Conservation (phyloP, 768 basidiomycete genomes). For the Leccinum rimulosum region DNA sequence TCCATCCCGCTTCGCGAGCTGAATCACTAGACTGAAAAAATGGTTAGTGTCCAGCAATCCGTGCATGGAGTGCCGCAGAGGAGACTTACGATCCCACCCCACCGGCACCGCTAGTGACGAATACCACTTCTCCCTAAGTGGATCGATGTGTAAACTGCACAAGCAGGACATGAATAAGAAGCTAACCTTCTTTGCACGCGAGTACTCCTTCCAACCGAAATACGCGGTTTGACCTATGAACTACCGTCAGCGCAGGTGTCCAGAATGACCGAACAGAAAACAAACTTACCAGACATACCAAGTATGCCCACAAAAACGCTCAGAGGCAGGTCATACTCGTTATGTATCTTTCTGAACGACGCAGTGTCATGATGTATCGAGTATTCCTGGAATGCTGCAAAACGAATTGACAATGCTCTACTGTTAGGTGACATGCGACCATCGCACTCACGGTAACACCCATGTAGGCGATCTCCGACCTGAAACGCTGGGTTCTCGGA, state of each 20-base stretch:
- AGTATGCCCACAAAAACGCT: conserved; percentile 26
- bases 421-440: not conserved
- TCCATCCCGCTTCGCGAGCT: conserved; percentile 50
- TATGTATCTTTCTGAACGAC: conserved; percentile 17
- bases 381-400: conserved; percentile 28
- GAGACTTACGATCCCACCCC: conserved; percentile 59
- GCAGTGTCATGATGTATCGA: not conserved
- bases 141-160: not conserved
- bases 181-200: conserved; percentile 25
- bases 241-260: not conserved
- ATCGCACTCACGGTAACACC: conserved; percentile 28
- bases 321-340: conserved; percentile 31
- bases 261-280: conserved; percentile 5
- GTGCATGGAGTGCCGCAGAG: not conserved
- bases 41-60: not conserved
- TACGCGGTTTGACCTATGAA: conserved; percentile 22
- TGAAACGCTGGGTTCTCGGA: conserved; percentile 14
- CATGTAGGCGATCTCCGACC: conserved; percentile 15
- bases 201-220: conserved; percentile 16
- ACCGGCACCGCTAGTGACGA: conserved; percentile 43
- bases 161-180: not conserved
- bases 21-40: conserved; percentile 42
- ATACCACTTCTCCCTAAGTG: conserved; percentile 46
- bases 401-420: conserved; percentile 17
- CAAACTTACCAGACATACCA: conserved; percentile 23